phyloP scores from a whole-genome alignment of 495 filamentous ascomycete genomes.

The Penicillium malachiteum region DNA sequence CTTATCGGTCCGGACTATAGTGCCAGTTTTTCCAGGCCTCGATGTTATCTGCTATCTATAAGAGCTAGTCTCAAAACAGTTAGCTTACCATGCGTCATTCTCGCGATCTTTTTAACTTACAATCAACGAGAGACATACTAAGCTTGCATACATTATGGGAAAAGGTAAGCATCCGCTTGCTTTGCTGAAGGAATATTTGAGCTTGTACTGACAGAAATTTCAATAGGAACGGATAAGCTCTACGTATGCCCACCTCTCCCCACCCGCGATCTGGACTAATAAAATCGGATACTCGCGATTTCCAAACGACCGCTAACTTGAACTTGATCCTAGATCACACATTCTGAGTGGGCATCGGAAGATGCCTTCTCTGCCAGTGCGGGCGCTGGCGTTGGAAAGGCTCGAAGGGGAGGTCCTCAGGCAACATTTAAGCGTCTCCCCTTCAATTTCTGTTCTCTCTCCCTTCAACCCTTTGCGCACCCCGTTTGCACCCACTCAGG shows the following conservation, averaged over 20 bases:
- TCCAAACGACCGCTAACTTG: slow-evolving; percentile 18
- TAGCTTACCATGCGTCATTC: slow-evolving; percentile 25
- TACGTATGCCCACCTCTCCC: slow-evolving; percentile 54
- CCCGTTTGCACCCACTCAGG: slow-evolving; percentile 79
- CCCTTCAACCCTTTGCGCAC: slow-evolving; percentile 85
- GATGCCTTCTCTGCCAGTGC: slow-evolving; percentile 78
- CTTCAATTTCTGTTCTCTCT: slow-evolving; percentile 97
- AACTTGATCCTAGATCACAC: slow-evolving; percentile 66
- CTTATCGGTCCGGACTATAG: neutral
- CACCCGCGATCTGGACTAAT: neutral
- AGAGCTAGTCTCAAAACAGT: slow-evolving; percentile 19
- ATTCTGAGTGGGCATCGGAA: slow-evolving; percentile 91
- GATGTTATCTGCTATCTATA: neutral
- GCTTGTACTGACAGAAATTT: slow-evolving; percentile 9
- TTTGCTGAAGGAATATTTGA: neutral
- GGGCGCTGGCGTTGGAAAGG: slow-evolving; percentile 61
- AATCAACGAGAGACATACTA: neutral
- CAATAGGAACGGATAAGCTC: slow-evolving; percentile 66
- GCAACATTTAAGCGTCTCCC: slow-evolving; percentile 83
- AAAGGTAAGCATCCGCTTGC: slow-evolving; percentile 46
- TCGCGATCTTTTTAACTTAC: slow-evolving; percentile 6
- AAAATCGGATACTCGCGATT: neutral
- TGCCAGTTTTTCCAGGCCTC: neutral
- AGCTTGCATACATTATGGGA: slow-evolving; percentile 44
- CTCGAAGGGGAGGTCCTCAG: slow-evolving; percentile 50